Evolutionary conservation across 495 filamentous ascomycete genomes (phyloP).

Genomic region (Xylaria curta): DNA sequence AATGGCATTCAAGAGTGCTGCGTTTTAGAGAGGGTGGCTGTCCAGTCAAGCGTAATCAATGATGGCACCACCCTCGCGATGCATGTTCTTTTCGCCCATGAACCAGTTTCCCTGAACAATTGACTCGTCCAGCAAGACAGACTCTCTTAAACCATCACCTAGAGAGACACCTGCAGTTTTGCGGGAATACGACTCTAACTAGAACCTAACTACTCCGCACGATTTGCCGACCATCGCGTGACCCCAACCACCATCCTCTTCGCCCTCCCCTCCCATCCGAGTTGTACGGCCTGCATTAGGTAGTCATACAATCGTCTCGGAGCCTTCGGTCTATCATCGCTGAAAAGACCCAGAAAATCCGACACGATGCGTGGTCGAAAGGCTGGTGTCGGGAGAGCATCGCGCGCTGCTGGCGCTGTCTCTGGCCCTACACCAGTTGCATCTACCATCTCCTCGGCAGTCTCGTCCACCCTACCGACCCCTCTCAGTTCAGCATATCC

Average conservation of each 20-base stretch:
- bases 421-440: constrained; percentile 38
- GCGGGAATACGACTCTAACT: constrained; percentile 18
- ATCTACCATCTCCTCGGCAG: constrained; percentile 18
- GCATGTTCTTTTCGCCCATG: constrained; percentile 26
- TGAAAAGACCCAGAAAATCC: background rate
- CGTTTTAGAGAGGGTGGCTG: constrained; percentile 60
- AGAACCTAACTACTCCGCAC: constrained; percentile 22
- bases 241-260: constrained; percentile 15
- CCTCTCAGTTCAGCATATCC: constrained; percentile 48
- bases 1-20: constrained; percentile 53
- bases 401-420: constrained; percentile 35
- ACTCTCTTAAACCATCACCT: background rate
- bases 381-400: constrained; percentile 36
- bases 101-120: constrained; percentile 32
- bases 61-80: constrained; percentile 60
- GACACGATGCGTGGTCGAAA: constrained; percentile 44
- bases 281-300: constrained; percentile 17
- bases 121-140: background rate
- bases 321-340: background rate
- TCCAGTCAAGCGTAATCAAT: constrained; percentile 42
- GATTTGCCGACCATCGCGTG: constrained; percentile 33
- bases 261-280: constrained; percentile 1
- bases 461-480: constrained; percentile 42
- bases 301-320: constrained; percentile 7
- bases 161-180: constrained; percentile 18